Percentiles rank a stretch among this genome's conserved stretches.
Conservation (phyloP, 2,329 filamentous ascomycete genomes). For the Dactylonectria estremocensis region DNA sequence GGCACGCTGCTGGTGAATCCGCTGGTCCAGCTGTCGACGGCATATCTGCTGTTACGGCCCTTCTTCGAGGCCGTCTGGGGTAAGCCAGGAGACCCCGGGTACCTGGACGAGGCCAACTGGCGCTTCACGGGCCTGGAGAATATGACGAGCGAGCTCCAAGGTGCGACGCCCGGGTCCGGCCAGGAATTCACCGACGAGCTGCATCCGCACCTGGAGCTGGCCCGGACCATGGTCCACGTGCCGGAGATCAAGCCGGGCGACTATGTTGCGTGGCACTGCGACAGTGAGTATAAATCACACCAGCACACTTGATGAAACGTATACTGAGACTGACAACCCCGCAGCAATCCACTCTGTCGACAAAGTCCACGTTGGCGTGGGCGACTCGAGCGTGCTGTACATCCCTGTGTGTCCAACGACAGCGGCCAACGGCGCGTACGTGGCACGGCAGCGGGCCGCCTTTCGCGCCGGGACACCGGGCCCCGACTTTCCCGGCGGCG, state of each 20-base stretch:
- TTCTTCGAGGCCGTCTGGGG: conserved; percentile 77
- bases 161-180: conserved; percentile 77
- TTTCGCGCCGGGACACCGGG: conserved; percentile 78
- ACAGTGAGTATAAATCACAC: conserved; percentile 61
- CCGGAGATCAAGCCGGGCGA: conserved; percentile 80
- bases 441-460: conserved; percentile 78
- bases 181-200: conserved; percentile 79
- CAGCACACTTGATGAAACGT: too few species aligned
- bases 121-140: conserved; percentile 61
- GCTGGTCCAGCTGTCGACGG: conserved; percentile 80
- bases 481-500: conserved; percentile 81
- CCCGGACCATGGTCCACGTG: conserved; percentile 78
- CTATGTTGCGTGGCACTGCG: conserved; percentile 89
- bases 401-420: conserved; percentile 91
- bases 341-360: conserved; percentile 85
- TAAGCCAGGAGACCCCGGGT: conserved; percentile 47
- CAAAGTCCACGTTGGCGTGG: conserved; percentile 77
- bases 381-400: conserved; percentile 88
- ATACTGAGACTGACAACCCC: conserved; percentile 25
- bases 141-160: conserved; percentile 76
- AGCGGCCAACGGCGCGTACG: conserved; percentile 79
- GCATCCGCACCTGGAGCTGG: conserved; percentile 80
- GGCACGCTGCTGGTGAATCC: conserved; percentile 90
- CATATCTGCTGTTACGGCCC: conserved; percentile 85
- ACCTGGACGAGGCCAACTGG: conserved; percentile 73